phyloP scores from a whole-genome alignment of 2,329 filamentous ascomycete genomes.

The Phyllosticta citrichinensis region DNA sequence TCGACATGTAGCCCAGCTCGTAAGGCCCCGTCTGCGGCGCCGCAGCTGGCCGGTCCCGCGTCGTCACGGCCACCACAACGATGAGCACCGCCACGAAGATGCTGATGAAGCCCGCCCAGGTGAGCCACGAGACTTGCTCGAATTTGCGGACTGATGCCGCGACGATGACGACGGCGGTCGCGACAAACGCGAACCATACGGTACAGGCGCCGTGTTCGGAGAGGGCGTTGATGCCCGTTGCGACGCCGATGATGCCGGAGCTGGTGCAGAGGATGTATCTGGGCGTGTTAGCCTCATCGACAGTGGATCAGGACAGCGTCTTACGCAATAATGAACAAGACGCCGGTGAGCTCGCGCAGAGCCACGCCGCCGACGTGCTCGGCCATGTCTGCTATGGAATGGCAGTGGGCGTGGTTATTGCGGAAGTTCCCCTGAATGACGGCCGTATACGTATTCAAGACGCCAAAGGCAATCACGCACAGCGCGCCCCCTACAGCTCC shows the following conservation, averaged over 20 bases:
- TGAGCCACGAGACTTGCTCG: conserved; percentile 51
- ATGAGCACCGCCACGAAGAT: conserved; percentile 51
- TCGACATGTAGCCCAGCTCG: conserved; percentile 49
- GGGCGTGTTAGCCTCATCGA: not conserved
- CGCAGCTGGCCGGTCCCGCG: conserved; percentile 47
- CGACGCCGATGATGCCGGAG: conserved; percentile 49
- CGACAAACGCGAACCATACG: conserved; percentile 47
- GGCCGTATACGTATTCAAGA: conserved; percentile 40
- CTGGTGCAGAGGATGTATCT: conserved; percentile 45
- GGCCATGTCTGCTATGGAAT: conserved; percentile 50
- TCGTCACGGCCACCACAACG: conserved; percentile 49
- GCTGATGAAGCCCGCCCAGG: conserved; percentile 49
- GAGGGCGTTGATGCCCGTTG: conserved; percentile 50
- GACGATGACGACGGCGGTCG: conserved; percentile 39
- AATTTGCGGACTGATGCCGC: conserved; percentile 48
- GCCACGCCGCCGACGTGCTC: conserved; percentile 43
- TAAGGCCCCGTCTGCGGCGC: conserved; percentile 50
- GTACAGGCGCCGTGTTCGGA: conserved; percentile 50
- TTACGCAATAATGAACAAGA: conserved; percentile 45
- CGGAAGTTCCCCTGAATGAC: conserved; percentile 43
- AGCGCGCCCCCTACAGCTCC: conserved; percentile 40
- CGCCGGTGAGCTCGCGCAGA: conserved; percentile 43
- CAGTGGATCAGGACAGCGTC: not conserved
- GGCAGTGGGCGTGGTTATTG: conserved; percentile 41
- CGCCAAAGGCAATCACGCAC: conserved; percentile 38